These are phyloP conservation scores for Xylariaceae sp. DNA, from an alignment of 2,329 filamentous ascomycete species.

Conservation along the genomic window DNA sequence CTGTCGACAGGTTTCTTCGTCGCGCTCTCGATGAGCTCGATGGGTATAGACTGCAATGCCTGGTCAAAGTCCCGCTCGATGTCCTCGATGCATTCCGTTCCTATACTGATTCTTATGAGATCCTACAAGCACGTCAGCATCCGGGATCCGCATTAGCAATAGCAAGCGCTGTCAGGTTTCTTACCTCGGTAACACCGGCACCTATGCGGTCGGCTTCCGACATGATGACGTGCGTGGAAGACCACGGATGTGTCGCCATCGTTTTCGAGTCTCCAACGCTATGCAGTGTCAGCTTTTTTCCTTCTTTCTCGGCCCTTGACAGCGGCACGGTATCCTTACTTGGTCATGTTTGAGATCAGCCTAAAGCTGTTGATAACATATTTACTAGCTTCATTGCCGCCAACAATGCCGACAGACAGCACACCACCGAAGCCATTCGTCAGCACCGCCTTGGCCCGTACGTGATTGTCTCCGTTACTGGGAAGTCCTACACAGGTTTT, in stretches of 20 bases:
- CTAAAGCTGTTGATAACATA: slow-evolving; percentile 92
- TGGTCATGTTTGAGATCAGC: slow-evolving; percentile 91
- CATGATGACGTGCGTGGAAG: slow-evolving; percentile 1
- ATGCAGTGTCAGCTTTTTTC: background rate
- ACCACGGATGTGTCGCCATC: background rate
- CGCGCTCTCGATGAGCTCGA: background rate
- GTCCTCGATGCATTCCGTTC: background rate
- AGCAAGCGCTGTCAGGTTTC: background rate
- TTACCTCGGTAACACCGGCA: background rate
- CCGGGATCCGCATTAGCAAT: background rate
- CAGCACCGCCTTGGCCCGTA: slow-evolving; percentile 80
- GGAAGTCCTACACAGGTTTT: background rate
- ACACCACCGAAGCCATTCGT: slow-evolving; percentile 82
- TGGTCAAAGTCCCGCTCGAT: background rate
- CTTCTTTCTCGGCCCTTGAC: no score
- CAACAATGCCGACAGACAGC: slow-evolving; percentile 88
- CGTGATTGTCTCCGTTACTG: slow-evolving; percentile 68
- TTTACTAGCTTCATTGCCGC: slow-evolving; percentile 76
- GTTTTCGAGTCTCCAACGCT: slow-evolving; percentile 1
- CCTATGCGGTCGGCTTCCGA: background rate
- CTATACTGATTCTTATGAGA: background rate
- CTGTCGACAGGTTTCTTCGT: background rate
- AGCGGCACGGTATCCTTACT: slow-evolving; percentile 78
- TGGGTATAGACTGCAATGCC: background rate
- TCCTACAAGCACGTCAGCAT: background rate